Evolutionary conservation across 2,329 filamentous ascomycete species (phyloP), one percentile per base, ranked within the genome.

Genomic region (Colletotrichum eremochloae): DNA sequence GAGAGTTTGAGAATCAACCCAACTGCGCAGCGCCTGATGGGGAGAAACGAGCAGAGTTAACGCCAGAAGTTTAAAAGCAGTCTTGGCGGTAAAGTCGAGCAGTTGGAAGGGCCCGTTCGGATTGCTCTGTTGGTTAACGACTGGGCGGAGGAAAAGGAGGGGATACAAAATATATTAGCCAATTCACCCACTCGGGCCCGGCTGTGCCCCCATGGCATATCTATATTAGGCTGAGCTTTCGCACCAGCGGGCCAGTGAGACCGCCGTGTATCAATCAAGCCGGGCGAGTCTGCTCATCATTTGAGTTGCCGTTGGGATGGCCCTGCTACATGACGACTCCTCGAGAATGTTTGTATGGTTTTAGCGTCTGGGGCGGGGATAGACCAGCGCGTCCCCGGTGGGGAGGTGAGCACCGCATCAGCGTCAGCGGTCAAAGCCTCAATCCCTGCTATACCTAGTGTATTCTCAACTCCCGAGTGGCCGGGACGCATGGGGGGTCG

Each of bases 351-450:
- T 33, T 40, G 29, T 38, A 55, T 46, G 46, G 29, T 56, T 24
- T 50, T 33, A 2, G 60, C 52, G 52, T 18, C 53, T 38, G 53
- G 33, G 24, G 36, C 33, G 55, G 36, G n/a, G 46, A 46, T 63
- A 46, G 36, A n/a, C 46, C 61, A 31, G 33, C 9, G n/a, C 9
- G 20, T 36, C 33, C 3, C 44, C 3, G 29, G 62, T 56, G 67
- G 44, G 62, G 67, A 29, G 18, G 44, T 40, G 50, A 31, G 15
- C 38, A 15, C 46, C 63, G 48, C 60, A 65, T 60, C 68, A 70
- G 63, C 53, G 33, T 40, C 46, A 53, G 46, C 14, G 52, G 62
- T 46, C 62, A 66, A 44, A 33, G 62, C 67, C 42, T 33, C 42
- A 36, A 33, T 62, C 18, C 33, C 60, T 38, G 29, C 31, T 40